Percentiles rank a stretch among this genome's conserved stretches.
phyloP scores from a whole-genome alignment of 1,139 yeast species.

The Suhomyces yuchorum region DNA sequence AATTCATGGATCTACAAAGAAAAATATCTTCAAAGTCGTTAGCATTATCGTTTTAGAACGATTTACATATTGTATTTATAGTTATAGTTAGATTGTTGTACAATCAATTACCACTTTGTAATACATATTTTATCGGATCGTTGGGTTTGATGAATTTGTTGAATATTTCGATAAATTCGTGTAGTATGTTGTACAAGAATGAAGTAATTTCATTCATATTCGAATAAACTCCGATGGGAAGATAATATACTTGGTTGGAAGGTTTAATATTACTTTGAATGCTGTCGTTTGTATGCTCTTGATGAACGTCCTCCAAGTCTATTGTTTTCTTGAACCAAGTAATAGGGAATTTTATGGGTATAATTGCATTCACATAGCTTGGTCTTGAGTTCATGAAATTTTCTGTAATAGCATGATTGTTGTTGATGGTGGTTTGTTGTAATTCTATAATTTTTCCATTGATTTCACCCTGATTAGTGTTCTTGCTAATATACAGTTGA shows the following conservation, averaged over 20 bases:
- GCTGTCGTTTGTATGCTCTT: slow-evolving; percentile 15
- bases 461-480: slow-evolving; percentile 19
- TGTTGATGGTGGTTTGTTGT: slow-evolving; percentile 31
- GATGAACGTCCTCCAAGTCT: slow-evolving; percentile 19
- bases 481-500: slow-evolving; percentile 26
- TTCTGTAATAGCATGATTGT: slow-evolving; percentile 26
- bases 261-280: slow-evolving; percentile 19
- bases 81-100: background rate
- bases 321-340: slow-evolving; percentile 34
- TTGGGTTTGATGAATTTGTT: slow-evolving; percentile 20
- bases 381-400: slow-evolving; percentile 32
- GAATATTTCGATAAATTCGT: slow-evolving; percentile 37
- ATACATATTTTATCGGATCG: slow-evolving; percentile 18
- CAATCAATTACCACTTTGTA: slow-evolving; percentile 16
- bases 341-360: slow-evolving; percentile 35
- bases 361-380: slow-evolving; percentile 28
- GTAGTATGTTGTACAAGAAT: slow-evolving; percentile 32
- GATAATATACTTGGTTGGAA: slow-evolving; percentile 29
- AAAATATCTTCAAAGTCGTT: slow-evolving; percentile 43
- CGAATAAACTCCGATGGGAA: slow-evolving; percentile 44
- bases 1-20: slow-evolving; percentile 80
- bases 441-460: slow-evolving; percentile 31
- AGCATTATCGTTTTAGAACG: background rate
- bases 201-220: slow-evolving; percentile 36
- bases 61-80: background rate